Evolutionary conservation across 805 yeast genomes (phyloP).

Genomic region (Myxozyma kluyveri): DNA sequence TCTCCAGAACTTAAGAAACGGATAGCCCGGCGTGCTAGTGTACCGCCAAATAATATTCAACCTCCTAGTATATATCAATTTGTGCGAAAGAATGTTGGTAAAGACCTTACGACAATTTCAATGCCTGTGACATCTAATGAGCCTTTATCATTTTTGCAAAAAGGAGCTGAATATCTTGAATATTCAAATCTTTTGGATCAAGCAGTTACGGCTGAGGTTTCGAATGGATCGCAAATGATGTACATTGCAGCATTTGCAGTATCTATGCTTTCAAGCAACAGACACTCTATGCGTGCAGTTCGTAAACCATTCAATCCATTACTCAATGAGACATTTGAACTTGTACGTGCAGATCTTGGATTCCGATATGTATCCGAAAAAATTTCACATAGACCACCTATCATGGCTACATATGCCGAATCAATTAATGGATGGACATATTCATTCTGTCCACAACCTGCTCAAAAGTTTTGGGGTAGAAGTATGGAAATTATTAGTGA

Average conservation of each 20-base stretch:
- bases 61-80: conserved; percentile 84
- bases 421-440: conserved; percentile 58
- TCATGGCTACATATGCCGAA: conserved; percentile 79
- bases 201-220: conserved; percentile 50
- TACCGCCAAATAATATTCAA: conserved; percentile 41
- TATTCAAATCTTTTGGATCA: conserved; percentile 64
- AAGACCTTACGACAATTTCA: conserved; percentile 72
- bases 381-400: conserved; percentile 81
- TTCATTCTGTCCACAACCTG: conserved; percentile 56
- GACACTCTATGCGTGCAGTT: conserved; percentile 70
- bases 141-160: conserved; percentile 79
- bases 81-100: conserved; percentile 86
- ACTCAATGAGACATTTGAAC: conserved; percentile 88
- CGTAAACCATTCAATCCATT: conserved; percentile 95
- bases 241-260: conserved; percentile 80
- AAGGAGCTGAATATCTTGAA: conserved; percentile 76
- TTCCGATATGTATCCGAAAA: conserved; percentile 77
- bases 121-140: conserved; percentile 96
- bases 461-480: conserved; percentile 94
- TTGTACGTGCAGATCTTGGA: conserved; percentile 79
- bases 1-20: not conserved
- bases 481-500: conserved; percentile 76
- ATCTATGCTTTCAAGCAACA: conserved; percentile 63
- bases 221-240: conserved; percentile 54
- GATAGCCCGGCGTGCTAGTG: conserved; percentile 14